These are phyloP conservation scores for Colletotrichum cordylinicola DNA, from an alignment of 2,329 filamentous ascomycete species.

Conservation along the genomic window DNA sequence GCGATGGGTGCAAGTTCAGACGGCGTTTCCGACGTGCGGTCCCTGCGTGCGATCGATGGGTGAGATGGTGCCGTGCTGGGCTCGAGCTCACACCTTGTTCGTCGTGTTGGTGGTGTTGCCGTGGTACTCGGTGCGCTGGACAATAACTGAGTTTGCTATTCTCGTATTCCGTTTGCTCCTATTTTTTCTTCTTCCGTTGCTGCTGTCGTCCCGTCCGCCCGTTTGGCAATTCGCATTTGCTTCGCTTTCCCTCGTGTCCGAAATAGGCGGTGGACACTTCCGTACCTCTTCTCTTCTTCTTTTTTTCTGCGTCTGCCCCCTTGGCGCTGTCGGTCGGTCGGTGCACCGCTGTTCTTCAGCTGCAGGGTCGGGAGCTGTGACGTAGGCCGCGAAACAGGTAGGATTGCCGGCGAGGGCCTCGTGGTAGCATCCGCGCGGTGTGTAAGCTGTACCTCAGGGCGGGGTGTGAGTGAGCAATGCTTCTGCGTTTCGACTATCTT, in stretches of 20 bases:
- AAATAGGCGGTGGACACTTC: neutral
- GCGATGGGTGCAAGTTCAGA: neutral
- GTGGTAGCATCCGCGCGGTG: neutral
- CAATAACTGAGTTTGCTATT: neutral
- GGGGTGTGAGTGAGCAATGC: neutral
- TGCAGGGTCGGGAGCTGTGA: conserved; percentile 6
- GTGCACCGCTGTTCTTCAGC: neutral
- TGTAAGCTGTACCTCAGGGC: neutral
- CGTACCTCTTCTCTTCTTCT: neutral
- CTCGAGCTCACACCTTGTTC: neutral
- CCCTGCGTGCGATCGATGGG: neutral
- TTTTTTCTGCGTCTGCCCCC: neutral
- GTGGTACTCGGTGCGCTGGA: neutral
- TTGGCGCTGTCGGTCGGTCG: neutral
- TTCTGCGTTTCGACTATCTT: neutral
- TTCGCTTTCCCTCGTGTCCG: neutral
- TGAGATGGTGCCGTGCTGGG: neutral
- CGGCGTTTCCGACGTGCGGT: conserved; percentile 16
- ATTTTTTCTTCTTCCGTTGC: neutral
- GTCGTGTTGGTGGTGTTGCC: neutral
- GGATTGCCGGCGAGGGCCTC: neutral
- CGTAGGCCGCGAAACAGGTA: conserved; percentile 6
- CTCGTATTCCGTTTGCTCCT: neutral
- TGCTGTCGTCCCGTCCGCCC: neutral
- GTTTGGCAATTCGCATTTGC: neutral